Evolutionary conservation across 2,329 filamentous ascomycete genomes (phyloP).

Genomic region (Calycina marina): DNA sequence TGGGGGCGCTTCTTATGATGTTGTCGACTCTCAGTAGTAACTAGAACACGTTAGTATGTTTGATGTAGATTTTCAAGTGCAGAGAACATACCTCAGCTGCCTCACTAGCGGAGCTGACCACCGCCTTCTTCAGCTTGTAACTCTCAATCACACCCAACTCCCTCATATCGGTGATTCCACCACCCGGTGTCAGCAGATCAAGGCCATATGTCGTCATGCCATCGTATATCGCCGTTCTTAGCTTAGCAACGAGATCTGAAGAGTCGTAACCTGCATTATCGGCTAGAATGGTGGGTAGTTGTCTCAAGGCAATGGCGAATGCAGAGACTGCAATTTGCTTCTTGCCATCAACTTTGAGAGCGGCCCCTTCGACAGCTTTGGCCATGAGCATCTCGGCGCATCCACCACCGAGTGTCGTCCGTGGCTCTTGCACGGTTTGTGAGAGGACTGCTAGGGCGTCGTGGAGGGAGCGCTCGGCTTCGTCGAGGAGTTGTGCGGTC

Average conservation of each 20-base stretch:
- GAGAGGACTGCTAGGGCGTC: constrained; percentile 93
- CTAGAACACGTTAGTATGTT: constrained; percentile 31
- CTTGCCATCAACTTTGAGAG: constrained; percentile 91
- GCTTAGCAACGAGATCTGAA: constrained; percentile 77
- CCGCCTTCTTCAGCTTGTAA: constrained; percentile 97
- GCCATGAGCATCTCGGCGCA: constrained; percentile 99
- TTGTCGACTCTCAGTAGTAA: constrained; percentile 89
- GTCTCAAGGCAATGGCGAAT: constrained; percentile 78
- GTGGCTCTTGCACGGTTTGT: constrained; percentile 88
- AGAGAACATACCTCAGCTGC: constrained; percentile 70
- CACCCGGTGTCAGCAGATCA: constrained; percentile 77
- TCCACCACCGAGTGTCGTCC: constrained; percentile 86
- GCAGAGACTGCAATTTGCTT: constrained; percentile 85
- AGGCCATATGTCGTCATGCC: constrained; percentile 86
- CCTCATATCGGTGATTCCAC: constrained; percentile 89
- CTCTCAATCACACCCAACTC: constrained; percentile 92
- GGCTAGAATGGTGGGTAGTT: constrained; percentile 89
- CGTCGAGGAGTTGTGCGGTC: constrained; percentile 91
- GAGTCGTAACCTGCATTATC: constrained; percentile 97
- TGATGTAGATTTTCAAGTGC: neutral
- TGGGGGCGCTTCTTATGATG: constrained; percentile 87
- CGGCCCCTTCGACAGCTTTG: constrained; percentile 87
- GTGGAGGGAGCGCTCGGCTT: constrained; percentile 90
- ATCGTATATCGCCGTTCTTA: constrained; percentile 89
- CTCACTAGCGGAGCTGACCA: constrained; percentile 90